These are phyloP conservation scores for Zoysia pacifica DNA, from an alignment of 176 grass and related monocot species.

Conservation along the genomic window DNA sequence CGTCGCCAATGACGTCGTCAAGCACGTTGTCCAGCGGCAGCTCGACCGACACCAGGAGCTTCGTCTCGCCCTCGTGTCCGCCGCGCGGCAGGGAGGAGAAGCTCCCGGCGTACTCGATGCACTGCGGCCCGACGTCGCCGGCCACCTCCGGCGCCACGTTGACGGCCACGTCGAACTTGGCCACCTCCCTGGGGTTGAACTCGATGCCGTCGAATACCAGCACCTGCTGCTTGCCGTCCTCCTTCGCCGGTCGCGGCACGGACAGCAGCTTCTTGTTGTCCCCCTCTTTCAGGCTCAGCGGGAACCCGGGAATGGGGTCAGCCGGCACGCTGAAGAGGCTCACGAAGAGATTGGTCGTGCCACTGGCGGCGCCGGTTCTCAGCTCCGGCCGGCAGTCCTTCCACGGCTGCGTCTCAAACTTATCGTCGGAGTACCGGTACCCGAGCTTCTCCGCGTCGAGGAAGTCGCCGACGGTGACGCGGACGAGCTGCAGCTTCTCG, in stretches of 20 bases:
- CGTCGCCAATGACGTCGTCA: background rate
- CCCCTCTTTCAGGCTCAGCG: background rate
- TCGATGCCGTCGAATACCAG: background rate
- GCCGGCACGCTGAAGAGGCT: no score
- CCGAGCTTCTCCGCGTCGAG: background rate
- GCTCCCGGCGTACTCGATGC: conserved; percentile 19
- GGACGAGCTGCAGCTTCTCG: background rate
- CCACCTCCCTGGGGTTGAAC: background rate
- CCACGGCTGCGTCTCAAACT: background rate
- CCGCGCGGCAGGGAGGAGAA: background rate
- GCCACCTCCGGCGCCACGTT: conserved; percentile 13
- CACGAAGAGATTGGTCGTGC: no score
- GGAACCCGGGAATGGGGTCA: background rate
- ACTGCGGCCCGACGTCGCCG: background rate
- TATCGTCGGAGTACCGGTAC: background rate
- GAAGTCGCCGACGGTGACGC: background rate
- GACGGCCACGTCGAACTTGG: conserved; percentile 20
- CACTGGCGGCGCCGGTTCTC: background rate
- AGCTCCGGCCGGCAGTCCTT: no score
- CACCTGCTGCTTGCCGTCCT: background rate
- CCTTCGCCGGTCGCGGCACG: background rate
- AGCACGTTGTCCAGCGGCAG: background rate
- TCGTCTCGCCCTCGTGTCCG: background rate
- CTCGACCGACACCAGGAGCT: background rate
- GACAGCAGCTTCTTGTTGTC: background rate